These are phyloP conservation scores for Leucosporidium yakuticum DNA, from an alignment of 768 basidiomycete species.

Conservation along the genomic window DNA sequence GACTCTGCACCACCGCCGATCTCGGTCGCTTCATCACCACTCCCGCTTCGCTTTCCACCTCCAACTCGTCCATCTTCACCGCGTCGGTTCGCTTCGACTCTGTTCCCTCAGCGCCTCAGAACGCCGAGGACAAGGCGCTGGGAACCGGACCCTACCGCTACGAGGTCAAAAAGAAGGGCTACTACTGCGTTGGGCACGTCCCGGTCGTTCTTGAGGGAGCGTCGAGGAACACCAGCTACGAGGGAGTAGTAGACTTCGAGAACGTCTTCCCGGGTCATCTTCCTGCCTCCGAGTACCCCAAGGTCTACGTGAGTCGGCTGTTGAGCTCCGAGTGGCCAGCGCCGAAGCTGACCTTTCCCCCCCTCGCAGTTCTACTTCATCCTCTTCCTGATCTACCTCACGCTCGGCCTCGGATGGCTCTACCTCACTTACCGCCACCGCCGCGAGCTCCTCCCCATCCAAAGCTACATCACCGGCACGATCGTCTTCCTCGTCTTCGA, in stretches of 20 bases:
- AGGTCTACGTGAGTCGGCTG: slow-evolving; percentile 70
- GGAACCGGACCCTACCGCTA: slow-evolving; percentile 67
- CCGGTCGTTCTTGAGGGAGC: slow-evolving; percentile 73
- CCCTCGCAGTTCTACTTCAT: slow-evolving; percentile 38
- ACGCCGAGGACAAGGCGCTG: slow-evolving; percentile 8
- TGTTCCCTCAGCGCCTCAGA: slow-evolving; percentile 36
- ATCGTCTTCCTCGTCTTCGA: slow-evolving; percentile 82
- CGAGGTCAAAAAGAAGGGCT: slow-evolving; percentile 75
- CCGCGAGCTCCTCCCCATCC: slow-evolving; percentile 78
- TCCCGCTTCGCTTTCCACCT: slow-evolving; percentile 46
- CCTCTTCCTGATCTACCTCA: slow-evolving; percentile 72
- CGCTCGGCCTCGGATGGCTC: slow-evolving; percentile 68
- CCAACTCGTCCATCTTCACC: slow-evolving; percentile 79
- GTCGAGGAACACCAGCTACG: slow-evolving; percentile 21
- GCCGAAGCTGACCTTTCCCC: neutral
- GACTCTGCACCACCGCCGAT: slow-evolving; percentile 61
- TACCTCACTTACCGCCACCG: slow-evolving; percentile 74
- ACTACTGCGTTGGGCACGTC: slow-evolving; percentile 87
- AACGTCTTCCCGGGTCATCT: slow-evolving; percentile 84
- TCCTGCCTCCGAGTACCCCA: slow-evolving; percentile 90
- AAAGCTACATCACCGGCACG: slow-evolving; percentile 86
- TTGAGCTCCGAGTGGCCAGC: neutral
- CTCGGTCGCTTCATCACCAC: slow-evolving; percentile 87
- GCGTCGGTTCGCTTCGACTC: slow-evolving; percentile 60
- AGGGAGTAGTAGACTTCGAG: slow-evolving; percentile 66